Evolutionary conservation across 805 yeast genomes (phyloP).

Genomic region (Candida gorgasii): DNA sequence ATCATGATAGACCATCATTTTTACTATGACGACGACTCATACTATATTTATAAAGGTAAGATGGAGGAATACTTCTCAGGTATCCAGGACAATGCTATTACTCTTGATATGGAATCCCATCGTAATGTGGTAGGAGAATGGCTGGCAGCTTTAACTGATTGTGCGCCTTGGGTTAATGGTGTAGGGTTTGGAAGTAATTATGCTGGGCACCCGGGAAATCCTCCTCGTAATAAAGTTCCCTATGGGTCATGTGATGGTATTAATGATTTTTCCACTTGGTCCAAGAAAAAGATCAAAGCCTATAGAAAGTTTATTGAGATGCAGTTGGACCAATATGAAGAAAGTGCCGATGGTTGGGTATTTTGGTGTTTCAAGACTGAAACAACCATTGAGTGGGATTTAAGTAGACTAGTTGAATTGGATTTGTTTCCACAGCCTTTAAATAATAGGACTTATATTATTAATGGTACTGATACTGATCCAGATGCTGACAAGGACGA

Average conservation of each 20-base stretch:
- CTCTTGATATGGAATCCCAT: constrained; percentile 38
- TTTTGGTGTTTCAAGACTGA: constrained; percentile 78
- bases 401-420: constrained; percentile 51
- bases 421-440: constrained; percentile 67
- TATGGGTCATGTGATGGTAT: constrained; percentile 49
- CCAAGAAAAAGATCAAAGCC: constrained; percentile 39
- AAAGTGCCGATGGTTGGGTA: constrained; percentile 57
- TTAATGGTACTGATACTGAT: constrained; percentile 35
- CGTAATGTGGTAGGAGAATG: constrained; percentile 70
- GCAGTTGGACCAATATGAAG: constrained; percentile 55
- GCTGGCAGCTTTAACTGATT: constrained; percentile 74
- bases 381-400: constrained; percentile 67
- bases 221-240: constrained; percentile 17
- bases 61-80: constrained; percentile 32
- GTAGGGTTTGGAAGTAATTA: constrained; percentile 64
- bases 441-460: constrained; percentile 30
- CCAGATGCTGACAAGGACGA: constrained; percentile 7
- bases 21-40: constrained; percentile 30
- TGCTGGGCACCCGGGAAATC: constrained; percentile 60
- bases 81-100: constrained; percentile 31
- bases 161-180: constrained; percentile 70
- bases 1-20: constrained; percentile 43
- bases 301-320: constrained; percentile 59
- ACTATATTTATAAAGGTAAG: constrained; percentile 22
- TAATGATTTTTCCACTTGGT: constrained; percentile 44